A percentile compares a stretch with the other conserved stretches of the same genome.
These are phyloP conservation scores for Lentinula sp. DNA, from an alignment of 768 basidiomycete genomes.

Conservation along the genomic window DNA sequence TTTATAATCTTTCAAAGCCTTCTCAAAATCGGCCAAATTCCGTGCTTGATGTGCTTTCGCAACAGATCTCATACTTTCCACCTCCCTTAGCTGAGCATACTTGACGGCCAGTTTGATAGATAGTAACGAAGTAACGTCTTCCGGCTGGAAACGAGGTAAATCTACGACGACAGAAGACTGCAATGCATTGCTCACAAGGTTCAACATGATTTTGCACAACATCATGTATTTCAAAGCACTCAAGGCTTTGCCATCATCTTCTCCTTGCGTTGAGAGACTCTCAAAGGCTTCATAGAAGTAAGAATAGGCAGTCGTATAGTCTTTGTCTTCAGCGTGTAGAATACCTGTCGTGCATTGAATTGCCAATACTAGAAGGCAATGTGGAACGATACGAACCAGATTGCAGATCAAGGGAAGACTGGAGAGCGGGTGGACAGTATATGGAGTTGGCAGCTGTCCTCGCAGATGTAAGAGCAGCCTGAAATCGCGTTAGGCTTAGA, in stretches of 20 bases:
- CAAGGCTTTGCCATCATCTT: slow-evolving; percentile 60
- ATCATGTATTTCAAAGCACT: slow-evolving; percentile 96
- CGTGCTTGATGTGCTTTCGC: slow-evolving; percentile 92
- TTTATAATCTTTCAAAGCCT: slow-evolving; percentile 79
- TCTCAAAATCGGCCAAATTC: slow-evolving; percentile 86
- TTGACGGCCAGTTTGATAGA: slow-evolving; percentile 84
- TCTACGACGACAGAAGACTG: not conserved
- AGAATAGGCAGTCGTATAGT: slow-evolving; percentile 94
- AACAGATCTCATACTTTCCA: slow-evolving; percentile 94
- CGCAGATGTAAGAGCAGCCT: slow-evolving; percentile 87
- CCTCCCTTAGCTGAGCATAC: slow-evolving; percentile 82
- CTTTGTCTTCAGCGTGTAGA: slow-evolving; percentile 94
- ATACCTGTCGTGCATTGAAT: slow-evolving; percentile 39
- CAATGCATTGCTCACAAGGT: slow-evolving; percentile 53
- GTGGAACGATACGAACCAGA: slow-evolving; percentile 19
- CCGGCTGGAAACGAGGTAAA: slow-evolving; percentile 51
- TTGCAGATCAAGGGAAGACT: slow-evolving; percentile 46
- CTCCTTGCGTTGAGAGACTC: slow-evolving; percentile 73
- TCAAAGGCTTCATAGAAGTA: slow-evolving; percentile 99
- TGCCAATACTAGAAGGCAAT: not conserved
- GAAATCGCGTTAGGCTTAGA: not conserved
- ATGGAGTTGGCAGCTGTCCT: slow-evolving; percentile 94
- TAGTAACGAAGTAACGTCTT: slow-evolving; percentile 85
- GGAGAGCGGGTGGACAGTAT: slow-evolving; percentile 56
- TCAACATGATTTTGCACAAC: slow-evolving; percentile 97